Base-by-base conservation (phyloP, 2,329 filamentous ascomycete genomes). In the Alternaria hordeiaustralica region DNA sequence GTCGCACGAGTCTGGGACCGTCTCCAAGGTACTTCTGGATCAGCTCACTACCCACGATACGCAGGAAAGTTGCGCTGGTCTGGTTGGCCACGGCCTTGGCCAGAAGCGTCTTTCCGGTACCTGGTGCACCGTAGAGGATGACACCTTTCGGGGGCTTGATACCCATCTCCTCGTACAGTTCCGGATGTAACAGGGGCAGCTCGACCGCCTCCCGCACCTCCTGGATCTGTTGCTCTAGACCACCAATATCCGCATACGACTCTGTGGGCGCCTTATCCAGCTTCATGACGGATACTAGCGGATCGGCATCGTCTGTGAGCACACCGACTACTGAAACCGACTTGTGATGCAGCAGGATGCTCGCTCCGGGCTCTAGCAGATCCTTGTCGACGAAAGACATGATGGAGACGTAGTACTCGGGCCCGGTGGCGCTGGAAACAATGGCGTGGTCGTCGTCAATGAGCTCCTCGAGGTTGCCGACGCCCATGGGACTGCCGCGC, bases 371-470 rank as follows among this genome's bases (percentile, higher is more conserved):
- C 82, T 99, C 96, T 46, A 99, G 87, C 5, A 99, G 88, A 77
- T 99, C 96, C 83, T 99, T 99, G 86, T 99, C 96, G 70, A 99
- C 96, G 76, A 99, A 99, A 59, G 95, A 97, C 96, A 98, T 98
- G 87, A 99, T 99, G 73, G 94, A 97, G 71, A 99, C 96, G 81
- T 98, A 99, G 87, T 97, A 99, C 81, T 99, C 96, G 1, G 96
- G 96, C 0, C 96, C 96, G 7, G 96, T 98, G 1, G 96, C 96
- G 80, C 94, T 97, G 18, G 94, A 97, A 36, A 99, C 96, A 77
- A 99, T 99, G 66, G 96, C 96, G 77, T 99, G 96, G 83, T 99
- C 96, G 80, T 99, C 96, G 77, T 99, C 96, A 78, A 99, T 99
- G 85, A 99, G 92, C 85, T 99, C 96, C 82, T 99, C 96, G 71